A percentile compares a stretch with the other conserved stretches of the same genome.
phyloP scores from a whole-genome alignment of 805 yeast genomes.

The Sugiyamaella qingdaonensis region DNA sequence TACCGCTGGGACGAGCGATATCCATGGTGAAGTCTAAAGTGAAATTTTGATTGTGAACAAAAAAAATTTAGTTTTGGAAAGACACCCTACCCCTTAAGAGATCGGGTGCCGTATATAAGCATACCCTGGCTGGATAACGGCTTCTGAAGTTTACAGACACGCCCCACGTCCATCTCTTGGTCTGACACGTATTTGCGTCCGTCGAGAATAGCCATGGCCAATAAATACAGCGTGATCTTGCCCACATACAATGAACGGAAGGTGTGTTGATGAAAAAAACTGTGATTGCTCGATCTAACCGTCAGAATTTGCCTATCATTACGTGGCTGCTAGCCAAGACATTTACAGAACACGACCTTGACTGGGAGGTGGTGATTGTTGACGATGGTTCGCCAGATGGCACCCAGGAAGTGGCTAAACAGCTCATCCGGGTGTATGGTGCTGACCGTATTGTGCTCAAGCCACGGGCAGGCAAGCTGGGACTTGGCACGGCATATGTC shows the following conservation, averaged over 20 bases:
- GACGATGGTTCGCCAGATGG: slow-evolving; percentile 83
- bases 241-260: slow-evolving; percentile 76
- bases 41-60: background rate
- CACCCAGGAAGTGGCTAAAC: slow-evolving; percentile 65
- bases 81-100: background rate
- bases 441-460: slow-evolving; percentile 56
- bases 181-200: background rate
- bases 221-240: slow-evolving; percentile 68
- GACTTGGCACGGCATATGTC: slow-evolving; percentile 76
- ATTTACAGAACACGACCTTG: slow-evolving; percentile 49
- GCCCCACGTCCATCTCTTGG: background rate
- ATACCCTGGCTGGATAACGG: background rate
- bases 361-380: slow-evolving; percentile 75
- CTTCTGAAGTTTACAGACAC: too few relatives aligned
- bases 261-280: slow-evolving; percentile 16
- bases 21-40: slow-evolving; percentile 55
- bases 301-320: slow-evolving; percentile 58
- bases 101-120: background rate
- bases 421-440: slow-evolving; percentile 45
- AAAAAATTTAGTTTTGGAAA: slow-evolving; percentile 1
- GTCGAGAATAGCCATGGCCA: slow-evolving; percentile 3
- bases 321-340: slow-evolving; percentile 66
- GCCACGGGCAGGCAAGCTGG: slow-evolving; percentile 73
- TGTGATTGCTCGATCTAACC: background rate
- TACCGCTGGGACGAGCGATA: slow-evolving; percentile 93